A percentile compares a stretch with the other conserved stretches of the same genome.
Conservation (phyloP, 805 yeast species). For the Starmerella geochares region DNA sequence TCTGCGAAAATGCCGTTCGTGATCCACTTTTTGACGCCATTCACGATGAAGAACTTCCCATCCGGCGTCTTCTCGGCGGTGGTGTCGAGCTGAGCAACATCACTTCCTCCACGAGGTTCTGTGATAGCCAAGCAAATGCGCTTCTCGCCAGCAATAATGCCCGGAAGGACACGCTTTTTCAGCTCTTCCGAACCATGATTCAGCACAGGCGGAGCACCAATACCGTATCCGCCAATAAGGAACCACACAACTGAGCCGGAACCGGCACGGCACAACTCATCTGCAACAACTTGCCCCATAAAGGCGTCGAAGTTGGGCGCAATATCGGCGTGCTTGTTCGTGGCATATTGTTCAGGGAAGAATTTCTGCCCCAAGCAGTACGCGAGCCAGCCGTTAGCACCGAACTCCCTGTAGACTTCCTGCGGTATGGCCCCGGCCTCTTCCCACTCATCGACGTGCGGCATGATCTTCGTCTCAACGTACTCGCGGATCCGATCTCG, state of each 20-base stretch:
- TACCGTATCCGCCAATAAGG: constrained; percentile 36
- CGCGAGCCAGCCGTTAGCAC: constrained; percentile 35
- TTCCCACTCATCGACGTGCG: constrained; percentile 38
- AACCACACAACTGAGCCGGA: constrained; percentile 38
- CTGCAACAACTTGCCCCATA: constrained; percentile 33
- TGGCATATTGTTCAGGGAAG: constrained; percentile 32
- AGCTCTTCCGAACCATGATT: constrained; percentile 29
- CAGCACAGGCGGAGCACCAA: constrained; percentile 36
- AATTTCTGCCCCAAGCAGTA: constrained; percentile 28
- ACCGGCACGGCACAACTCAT: constrained; percentile 36
- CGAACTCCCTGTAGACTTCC: constrained; percentile 31
- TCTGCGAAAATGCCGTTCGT: constrained; percentile 39
- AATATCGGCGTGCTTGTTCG: constrained; percentile 24
- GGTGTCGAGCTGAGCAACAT: constrained; percentile 37
- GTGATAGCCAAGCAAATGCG: constrained; percentile 37
- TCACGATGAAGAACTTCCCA: constrained; percentile 36
- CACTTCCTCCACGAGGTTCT: constrained; percentile 39
- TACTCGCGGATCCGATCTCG: constrained; percentile 35
- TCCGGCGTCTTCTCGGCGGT: constrained; percentile 35
- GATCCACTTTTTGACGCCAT: constrained; percentile 40
- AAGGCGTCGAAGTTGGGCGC: constrained; percentile 34
- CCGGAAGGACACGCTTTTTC: constrained; percentile 34
- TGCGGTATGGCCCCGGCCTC: constrained; percentile 32
- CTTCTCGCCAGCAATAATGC: constrained; percentile 33
- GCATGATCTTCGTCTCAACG: constrained; percentile 34